phyloP scores from a whole-genome alignment of 2,329 filamentous ascomycete species.

The Neurospora sp. region DNA sequence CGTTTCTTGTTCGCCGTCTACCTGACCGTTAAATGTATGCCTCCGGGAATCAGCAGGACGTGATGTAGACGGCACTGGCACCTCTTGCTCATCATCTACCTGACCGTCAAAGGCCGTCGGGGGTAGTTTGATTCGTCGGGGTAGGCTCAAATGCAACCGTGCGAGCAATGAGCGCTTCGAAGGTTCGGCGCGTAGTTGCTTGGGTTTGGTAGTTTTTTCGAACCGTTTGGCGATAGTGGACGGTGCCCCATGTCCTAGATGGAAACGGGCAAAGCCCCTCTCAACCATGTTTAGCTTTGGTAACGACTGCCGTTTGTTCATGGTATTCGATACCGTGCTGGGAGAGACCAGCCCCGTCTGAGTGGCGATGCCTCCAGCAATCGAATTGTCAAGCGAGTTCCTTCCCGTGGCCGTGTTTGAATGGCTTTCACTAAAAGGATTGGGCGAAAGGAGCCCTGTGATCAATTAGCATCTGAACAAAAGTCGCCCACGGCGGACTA shows the following conservation, averaged over 20 bases:
- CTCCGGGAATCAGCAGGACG: neutral
- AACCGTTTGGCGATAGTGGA: slow-evolving; percentile 29
- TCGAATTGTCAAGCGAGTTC: neutral
- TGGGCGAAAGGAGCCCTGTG: neutral
- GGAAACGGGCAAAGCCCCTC: slow-evolving; percentile 29
- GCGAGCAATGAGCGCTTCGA: slow-evolving; percentile 24
- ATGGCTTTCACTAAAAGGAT: neutral
- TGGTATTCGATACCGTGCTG: slow-evolving; percentile 24
- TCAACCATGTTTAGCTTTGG: slow-evolving; percentile 29
- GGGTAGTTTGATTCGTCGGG: slow-evolving; percentile 21
- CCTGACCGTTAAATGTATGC: slow-evolving; percentile 6
- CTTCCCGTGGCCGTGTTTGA: slow-evolving; percentile 1
- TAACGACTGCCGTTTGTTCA: slow-evolving; percentile 28
- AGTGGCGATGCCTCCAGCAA: slow-evolving; percentile 3
- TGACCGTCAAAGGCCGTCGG: slow-evolving; percentile 13
- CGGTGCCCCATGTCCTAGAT: slow-evolving; percentile 21
- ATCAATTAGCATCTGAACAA: neutral
- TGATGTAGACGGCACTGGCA: neutral
- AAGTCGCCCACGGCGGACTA: neutral
- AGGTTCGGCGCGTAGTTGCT: slow-evolving; percentile 7
- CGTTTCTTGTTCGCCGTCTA: neutral
- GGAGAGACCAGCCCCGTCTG: slow-evolving; percentile 8
- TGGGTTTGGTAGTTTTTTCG: slow-evolving; percentile 28
- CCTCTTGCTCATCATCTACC: neutral
- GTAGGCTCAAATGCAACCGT: slow-evolving; percentile 26